Percentiles rank a stretch among this genome's conserved stretches.
These are phyloP conservation scores for Clarireedia monteithiana DNA, from an alignment of 2,329 filamentous ascomycete genomes.

Conservation along the genomic window DNA sequence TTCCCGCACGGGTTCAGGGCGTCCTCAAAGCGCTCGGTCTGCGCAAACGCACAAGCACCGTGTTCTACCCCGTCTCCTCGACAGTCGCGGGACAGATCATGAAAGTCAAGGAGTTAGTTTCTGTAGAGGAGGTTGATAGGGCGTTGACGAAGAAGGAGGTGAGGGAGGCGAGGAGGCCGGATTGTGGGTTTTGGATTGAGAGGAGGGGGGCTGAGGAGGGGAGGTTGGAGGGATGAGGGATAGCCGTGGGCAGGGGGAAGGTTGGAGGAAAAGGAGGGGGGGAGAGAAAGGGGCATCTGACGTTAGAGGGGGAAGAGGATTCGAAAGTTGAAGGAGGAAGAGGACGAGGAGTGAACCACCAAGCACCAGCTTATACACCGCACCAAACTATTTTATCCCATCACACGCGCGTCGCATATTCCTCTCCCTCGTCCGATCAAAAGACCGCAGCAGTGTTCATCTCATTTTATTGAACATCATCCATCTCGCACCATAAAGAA, in stretches of 20 bases:
- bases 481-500: too few relatives aligned
- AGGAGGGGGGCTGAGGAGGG: slow-evolving; percentile 40
- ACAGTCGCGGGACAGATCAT: slow-evolving; percentile 67
- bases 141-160: slow-evolving; percentile 52
- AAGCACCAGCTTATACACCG: too few relatives aligned
- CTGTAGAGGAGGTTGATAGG: slow-evolving; percentile 58
- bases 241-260: too few relatives aligned
- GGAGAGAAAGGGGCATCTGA: neutral
- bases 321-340: too few relatives aligned
- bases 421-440: too few relatives aligned
- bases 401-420: too few relatives aligned
- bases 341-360: too few relatives aligned
- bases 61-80: slow-evolving; percentile 62
- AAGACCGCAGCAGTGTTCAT: too few relatives aligned
- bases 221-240: slow-evolving; percentile 12
- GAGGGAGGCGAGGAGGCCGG: slow-evolving; percentile 53
- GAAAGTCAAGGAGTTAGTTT: slow-evolving; percentile 66
- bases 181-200: slow-evolving; percentile 63
- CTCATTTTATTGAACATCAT: too few relatives aligned
- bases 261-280: neutral
- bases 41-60: slow-evolving; percentile 62
- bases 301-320: too few relatives aligned
- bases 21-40: slow-evolving; percentile 65
- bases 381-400: too few relatives aligned
- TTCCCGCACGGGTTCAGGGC: slow-evolving; percentile 55